Evolutionary conservation across 148 eudicot species (phyloP), one percentile per base, ranked within the genome.

Genomic region (Rhododendron ovatum): DNA sequence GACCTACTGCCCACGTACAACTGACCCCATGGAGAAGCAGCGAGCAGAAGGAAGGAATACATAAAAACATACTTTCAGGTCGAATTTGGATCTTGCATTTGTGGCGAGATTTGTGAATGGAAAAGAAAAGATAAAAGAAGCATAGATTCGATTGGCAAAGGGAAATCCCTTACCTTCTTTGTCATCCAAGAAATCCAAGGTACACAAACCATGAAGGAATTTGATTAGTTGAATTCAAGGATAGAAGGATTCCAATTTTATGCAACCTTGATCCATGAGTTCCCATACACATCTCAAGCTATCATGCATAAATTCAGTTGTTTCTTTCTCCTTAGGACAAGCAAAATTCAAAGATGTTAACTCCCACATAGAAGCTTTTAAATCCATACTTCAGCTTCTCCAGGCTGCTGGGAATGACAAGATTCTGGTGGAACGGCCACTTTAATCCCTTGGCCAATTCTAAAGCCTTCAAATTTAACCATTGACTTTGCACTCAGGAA

Each of bases 401-500:
- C n/a, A 84, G 71, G 82, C 85, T 90, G 41, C 89, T 88, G 83
- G 82, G 78, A 82, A 59, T 39, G 28, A 74, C 78, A 48, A 95
- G 87, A 86, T 91, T 93, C 87, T 55, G 83, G 91, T 91, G 95
- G 76, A 93, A 87, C 73, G 95, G 95, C 96, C 98, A 95, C 28
- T 91, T 90, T 75, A 94, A 79, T 82, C 92, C 89, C 84, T 89
- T 92, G 78, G 92, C 94, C 48, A 91, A 86, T 83, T 93, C 89
- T 77, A 88, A 88, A 82, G 96, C 96, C 91, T 93, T 91, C 90
- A 91, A 83, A 87, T 94, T 97, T 73, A 95, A 71, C 78, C 80
- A 89, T 92, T 88, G 90, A 63, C 93, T 90, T 92, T 93, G 94
- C 78, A 80, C 57, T 47, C 28, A 22, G 41, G 35, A 78, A 57